A percentile compares a stretch with the other conserved stretches of the same genome.
Conservation (phyloP, 2,329 filamentous ascomycete species). For the Ophiostoma angusticollis region DNA sequence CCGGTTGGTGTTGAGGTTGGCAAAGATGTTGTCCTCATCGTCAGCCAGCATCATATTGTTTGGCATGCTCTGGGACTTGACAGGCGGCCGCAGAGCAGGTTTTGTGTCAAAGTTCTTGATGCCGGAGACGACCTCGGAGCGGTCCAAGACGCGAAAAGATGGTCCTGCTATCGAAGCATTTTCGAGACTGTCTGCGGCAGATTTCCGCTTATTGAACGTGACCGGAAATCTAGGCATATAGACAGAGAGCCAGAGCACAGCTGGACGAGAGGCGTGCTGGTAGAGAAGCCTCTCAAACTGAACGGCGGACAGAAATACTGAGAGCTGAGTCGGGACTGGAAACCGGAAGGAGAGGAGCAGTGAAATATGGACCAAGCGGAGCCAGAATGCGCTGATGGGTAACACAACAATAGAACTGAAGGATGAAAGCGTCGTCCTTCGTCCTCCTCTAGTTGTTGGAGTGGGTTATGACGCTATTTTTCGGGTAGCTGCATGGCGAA, state of each 20-base stretch:
- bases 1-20: conserved; percentile 41
- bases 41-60: conserved; percentile 25
- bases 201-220: conserved; percentile 47
- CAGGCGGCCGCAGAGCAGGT: conserved; percentile 26
- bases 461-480: conserved; percentile 11
- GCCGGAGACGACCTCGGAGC: conserved; percentile 30
- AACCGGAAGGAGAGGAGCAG: too few relatives aligned
- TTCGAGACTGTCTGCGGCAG: conserved; percentile 41
- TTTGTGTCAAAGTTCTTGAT: conserved; percentile 40
- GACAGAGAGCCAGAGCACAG: conserved; percentile 14
- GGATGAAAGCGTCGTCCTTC: too few relatives aligned
- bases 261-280: neutral
- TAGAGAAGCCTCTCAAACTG: neutral
- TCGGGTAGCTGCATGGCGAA: conserved; percentile 25
- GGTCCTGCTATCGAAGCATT: conserved; percentile 36
- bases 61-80: conserved; percentile 24
- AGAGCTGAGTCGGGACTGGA: too few relatives aligned
- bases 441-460: too few relatives aligned
- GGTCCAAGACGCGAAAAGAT: conserved; percentile 47
- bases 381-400: too few relatives aligned
- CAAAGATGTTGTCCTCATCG: conserved; percentile 42
- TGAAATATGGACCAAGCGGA: too few relatives aligned
- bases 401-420: too few relatives aligned
- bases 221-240: conserved; percentile 52
- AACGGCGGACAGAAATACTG: too few relatives aligned